Percentiles rank a stretch among this genome's conserved stretches.
Conservation (phyloP, 768 basidiomycete species). For the Epithele typhae region DNA sequence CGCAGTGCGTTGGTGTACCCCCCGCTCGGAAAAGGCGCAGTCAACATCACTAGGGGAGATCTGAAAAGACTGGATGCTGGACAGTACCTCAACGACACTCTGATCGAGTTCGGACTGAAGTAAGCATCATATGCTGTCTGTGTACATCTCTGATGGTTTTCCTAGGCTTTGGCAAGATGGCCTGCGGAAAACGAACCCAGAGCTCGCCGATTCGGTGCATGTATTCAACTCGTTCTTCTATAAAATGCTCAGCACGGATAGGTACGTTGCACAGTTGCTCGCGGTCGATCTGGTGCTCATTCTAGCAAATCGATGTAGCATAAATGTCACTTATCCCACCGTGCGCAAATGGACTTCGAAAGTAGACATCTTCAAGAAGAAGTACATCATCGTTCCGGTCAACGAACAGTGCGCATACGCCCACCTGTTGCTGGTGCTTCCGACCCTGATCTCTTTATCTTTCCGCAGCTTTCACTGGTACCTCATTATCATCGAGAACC, state of each 20-base stretch:
- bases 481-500: conserved; percentile 87
- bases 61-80: conserved; percentile 65
- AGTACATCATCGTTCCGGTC: conserved; percentile 91
- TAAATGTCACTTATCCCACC: conserved; percentile 68
- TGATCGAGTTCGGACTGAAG: conserved; percentile 97
- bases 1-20: conserved; percentile 79
- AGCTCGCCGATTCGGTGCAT: conserved; percentile 69
- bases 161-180: conserved; percentile 66
- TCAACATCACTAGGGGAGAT: conserved; percentile 82
- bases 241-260: conserved; percentile 80
- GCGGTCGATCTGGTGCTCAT: not conserved
- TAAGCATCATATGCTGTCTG: conserved; percentile 32
- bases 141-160: conserved; percentile 3
- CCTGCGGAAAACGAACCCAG: conserved; percentile 50
- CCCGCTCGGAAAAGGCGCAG: conserved; percentile 60
- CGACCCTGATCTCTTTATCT: not conserved
- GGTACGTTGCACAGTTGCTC: no score
- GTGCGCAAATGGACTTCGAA: conserved; percentile 95
- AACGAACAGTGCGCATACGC: conserved; percentile 79
- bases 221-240: conserved; percentile 99
- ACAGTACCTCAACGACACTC: conserved; percentile 92
- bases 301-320: conserved; percentile 7
- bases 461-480: conserved; percentile 88
- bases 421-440: not conserved
- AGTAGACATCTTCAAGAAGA: conserved; percentile 84